Base-by-base conservation (phyloP, 2,329 filamentous ascomycete genomes). In the Mycosphaerella sp. region DNA sequence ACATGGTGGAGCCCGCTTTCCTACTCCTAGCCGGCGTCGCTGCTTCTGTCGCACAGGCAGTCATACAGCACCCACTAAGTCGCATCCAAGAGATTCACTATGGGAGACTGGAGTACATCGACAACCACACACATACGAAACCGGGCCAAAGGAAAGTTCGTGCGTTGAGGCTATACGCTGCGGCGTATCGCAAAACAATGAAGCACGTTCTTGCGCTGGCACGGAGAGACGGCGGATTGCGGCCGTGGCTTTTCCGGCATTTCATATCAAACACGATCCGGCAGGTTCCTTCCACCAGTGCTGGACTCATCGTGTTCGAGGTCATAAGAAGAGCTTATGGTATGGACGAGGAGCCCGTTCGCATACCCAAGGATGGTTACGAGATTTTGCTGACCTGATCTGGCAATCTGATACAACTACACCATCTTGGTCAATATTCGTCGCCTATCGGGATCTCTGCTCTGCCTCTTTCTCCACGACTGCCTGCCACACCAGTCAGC, bases 231-330 rank as follows among this genome's bases (percentile, higher is more conserved):
- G 76, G 79, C 12, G 78, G 79, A 0, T 75, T 85, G 68, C 67
- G 76, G 21, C 75, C 72, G 11, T 90, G 85, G 79, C 69, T 90
- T 5, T 91, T 86, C 65, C 76, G 80, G 4, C 85, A 83, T 10
- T 89, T 90, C 67, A 82, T 85, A 77, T 81, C 80, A 79, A 84
- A 79, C 51, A 86, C 86, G 0, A 78, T 89, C 49, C 76, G 84
- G 4, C 86, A 89, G 70, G 84, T 88, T 1, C 87, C 87, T 0
- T 87, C 85, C 66, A 90, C 87, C 1, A 86, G 83, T 56, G 86
- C 86, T 0, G 87, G 86, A 0, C 67, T 91, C 55, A 87, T 91
- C 61, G 87, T 89, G 17, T 91, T 91, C 67, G 87, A 91, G 71
- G 67, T 91, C 43, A 82, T 89, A 38, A 75, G 87, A 53, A 76